Evolutionary conservation across 306 rosid genomes (phyloP).

Genomic region (Sicyos edulis): DNA sequence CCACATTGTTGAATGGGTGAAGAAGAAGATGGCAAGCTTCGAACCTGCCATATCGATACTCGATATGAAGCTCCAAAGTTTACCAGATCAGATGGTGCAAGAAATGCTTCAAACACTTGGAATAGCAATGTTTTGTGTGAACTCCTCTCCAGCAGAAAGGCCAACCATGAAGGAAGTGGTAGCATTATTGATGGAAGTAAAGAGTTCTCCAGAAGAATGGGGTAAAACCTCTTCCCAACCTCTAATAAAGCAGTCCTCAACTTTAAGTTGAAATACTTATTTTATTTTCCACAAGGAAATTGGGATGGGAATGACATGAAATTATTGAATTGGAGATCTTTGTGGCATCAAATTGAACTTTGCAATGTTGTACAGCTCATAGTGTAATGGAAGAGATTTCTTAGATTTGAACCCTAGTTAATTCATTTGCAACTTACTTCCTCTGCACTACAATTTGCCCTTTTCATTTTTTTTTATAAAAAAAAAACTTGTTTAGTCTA

Average conservation of each 20-base stretch:
- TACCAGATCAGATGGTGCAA: slow-evolving; percentile 94
- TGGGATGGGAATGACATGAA: too few species aligned
- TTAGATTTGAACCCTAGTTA: slow-evolving; percentile 13
- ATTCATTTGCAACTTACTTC: slow-evolving; percentile 11
- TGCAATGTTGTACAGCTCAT: slow-evolving; percentile 13
- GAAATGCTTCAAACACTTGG: slow-evolving; percentile 99
- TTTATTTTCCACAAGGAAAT: not conserved
- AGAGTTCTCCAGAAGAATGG: slow-evolving; percentile 78
- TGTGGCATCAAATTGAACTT: slow-evolving; percentile 3
- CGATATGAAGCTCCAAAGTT: slow-evolving; percentile 74
- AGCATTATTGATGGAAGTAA: slow-evolving; percentile 81
- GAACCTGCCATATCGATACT: slow-evolving; percentile 81
- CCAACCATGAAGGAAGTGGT: slow-evolving; percentile 99
- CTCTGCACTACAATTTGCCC: not conserved
- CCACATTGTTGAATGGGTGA: slow-evolving; percentile 98
- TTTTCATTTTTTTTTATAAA: too few species aligned
- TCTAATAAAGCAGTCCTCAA: slow-evolving; percentile 82
- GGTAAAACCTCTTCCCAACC: slow-evolving; percentile 94
- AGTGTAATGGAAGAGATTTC: slow-evolving; percentile 12
- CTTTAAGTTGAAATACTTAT: slow-evolving; percentile 33
- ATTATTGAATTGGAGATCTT: not conserved
- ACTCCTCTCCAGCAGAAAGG: slow-evolving; percentile 73
- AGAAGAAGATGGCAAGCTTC: slow-evolving; percentile 96
- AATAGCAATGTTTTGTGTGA: slow-evolving; percentile 95
- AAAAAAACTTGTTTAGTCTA: too few species aligned